Conservation (phyloP, 805 yeast genomes). For the Candida silvicultrix region DNA sequence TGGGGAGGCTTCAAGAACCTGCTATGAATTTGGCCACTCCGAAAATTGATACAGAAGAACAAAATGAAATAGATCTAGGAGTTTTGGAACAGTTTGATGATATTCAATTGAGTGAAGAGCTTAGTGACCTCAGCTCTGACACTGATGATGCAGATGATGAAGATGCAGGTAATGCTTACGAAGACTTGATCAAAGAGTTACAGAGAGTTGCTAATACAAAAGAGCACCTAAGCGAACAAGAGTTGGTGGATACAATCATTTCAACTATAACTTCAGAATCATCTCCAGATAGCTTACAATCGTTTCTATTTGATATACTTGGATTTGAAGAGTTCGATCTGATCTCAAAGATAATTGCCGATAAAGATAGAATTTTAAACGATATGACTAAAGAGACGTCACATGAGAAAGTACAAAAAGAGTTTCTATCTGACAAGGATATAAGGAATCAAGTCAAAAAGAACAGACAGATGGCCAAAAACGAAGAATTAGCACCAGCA, state of each 20-base stretch:
- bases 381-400: constrained; percentile 16
- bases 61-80: constrained; percentile 29
- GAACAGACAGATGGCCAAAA: constrained; percentile 43
- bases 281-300: constrained; percentile 59
- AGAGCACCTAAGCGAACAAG: constrained; percentile 29
- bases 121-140: constrained; percentile 6
- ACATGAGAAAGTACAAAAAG: constrained; percentile 18
- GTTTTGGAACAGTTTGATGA: constrained; percentile 28
- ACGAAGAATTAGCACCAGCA: constrained; percentile 41
- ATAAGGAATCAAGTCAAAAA: constrained; percentile 45
- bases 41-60: constrained; percentile 30
- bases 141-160: constrained; percentile 7
- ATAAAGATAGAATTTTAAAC: constrained; percentile 28
- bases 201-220: constrained; percentile 27
- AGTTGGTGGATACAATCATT: constrained; percentile 21
- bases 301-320: constrained; percentile 66
- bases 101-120: constrained; percentile 18
- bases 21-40: constrained; percentile 26
- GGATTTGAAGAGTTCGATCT: constrained; percentile 86
- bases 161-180: constrained; percentile 3
- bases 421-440: constrained; percentile 46
- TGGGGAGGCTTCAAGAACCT: constrained; percentile 26
- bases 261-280: constrained; percentile 28
- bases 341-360: constrained; percentile 54
- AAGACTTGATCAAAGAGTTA: constrained; percentile 17